phyloP scores from a whole-genome alignment of 768 basidiomycete genomes.

The Leccinellum albellum region DNA sequence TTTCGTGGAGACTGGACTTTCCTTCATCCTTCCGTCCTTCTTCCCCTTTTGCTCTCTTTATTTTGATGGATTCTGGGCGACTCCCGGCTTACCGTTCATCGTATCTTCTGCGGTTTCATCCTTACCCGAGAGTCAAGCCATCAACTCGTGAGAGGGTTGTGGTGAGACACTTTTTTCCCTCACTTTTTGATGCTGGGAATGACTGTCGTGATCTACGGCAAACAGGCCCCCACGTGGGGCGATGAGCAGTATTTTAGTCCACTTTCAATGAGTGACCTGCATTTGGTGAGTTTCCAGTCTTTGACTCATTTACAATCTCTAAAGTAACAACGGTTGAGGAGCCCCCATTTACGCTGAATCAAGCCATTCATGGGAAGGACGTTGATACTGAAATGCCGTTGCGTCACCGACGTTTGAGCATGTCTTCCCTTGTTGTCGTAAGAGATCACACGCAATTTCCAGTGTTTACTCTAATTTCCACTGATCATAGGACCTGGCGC shows the following conservation, averaged over 20 bases:
- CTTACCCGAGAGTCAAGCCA: conserved; percentile 24
- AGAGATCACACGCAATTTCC: not conserved
- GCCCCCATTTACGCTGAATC: not conserved
- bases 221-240: too few relatives aligned
- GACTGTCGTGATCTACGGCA: too few relatives aligned
- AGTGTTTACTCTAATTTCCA: not conserved
- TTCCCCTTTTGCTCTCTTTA: not conserved
- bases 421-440: conserved; percentile 22
- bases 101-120: conserved; percentile 26
- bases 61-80: conserved; percentile 13
- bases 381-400: not conserved
- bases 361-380: conserved; percentile 6
- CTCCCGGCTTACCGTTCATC: conserved; percentile 30
- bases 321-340: conserved; percentile 1
- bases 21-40: not conserved
- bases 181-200: not conserved
- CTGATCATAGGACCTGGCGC: conserved; percentile 24
- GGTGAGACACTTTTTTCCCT: conserved; percentile 13
- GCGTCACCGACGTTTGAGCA: conserved; percentile 13
- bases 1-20: not conserved
- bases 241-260: too few relatives aligned
- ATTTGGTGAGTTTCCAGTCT: conserved; percentile 5
- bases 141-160: conserved; percentile 23
- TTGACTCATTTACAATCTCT: not conserved
- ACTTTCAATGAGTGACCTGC: not conserved